phyloP scores from a whole-genome alignment of 2,329 filamentous ascomycete species.

The Cordyceps tenuipes region DNA sequence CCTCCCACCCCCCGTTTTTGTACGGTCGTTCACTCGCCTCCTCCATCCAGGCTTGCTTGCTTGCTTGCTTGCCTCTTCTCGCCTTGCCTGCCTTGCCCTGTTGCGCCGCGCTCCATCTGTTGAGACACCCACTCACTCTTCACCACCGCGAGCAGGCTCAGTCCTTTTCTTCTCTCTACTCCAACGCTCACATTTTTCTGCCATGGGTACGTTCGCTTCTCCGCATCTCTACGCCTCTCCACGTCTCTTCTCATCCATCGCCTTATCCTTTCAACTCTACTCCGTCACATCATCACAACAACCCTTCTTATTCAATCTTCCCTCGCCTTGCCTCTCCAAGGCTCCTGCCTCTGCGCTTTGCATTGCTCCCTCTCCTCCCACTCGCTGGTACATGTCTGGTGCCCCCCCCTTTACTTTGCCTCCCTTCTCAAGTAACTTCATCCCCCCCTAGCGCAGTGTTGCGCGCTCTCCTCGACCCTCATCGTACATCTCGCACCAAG shows the following conservation, averaged over 20 bases:
- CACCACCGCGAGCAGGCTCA: constrained; percentile 12
- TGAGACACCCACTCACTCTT: constrained; percentile 20
- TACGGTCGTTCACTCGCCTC: constrained; percentile 18
- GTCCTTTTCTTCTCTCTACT: constrained; percentile 10
- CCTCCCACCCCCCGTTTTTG: constrained; percentile 16
- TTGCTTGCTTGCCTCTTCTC: no score
- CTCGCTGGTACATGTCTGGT: constrained; percentile 7
- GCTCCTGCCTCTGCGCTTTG: not conserved
- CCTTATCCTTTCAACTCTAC: not conserved
- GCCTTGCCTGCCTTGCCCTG: not conserved
- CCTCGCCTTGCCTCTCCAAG: not conserved
- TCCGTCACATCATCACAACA: not conserved
- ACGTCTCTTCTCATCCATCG: not conserved
- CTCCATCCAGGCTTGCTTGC: constrained; percentile 11
- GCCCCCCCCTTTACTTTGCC: not conserved
- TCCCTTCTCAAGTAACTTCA: constrained; percentile 3
- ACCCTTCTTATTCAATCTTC: constrained; percentile 1
- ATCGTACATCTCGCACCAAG: not conserved
- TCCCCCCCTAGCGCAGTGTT: not conserved
- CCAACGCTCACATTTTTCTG: constrained; percentile 11
- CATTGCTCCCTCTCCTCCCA: constrained; percentile 1
- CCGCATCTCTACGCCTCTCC: constrained; percentile 8
- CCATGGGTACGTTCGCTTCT: constrained; percentile 14
- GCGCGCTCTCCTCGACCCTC: not conserved
- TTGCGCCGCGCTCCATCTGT: constrained; percentile 17